Evolutionary conservation across 495 filamentous ascomycete species (phyloP).

Genomic region (Ascobolus immersus): DNA sequence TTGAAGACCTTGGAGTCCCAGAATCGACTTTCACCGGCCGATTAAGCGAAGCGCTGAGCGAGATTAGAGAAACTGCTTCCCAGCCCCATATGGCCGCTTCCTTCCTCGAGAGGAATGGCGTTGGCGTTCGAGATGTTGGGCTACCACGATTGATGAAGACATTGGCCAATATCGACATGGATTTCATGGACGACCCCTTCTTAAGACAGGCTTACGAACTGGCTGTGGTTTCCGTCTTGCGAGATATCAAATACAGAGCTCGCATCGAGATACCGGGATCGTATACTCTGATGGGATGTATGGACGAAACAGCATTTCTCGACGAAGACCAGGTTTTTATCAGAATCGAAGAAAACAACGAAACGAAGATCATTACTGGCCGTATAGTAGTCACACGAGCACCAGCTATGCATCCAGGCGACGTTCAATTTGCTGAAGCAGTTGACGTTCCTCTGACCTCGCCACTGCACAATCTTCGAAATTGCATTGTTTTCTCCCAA

Average conservation of each 20-base stretch:
- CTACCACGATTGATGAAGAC: constrained; percentile 33
- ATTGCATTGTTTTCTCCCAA: constrained; percentile 56
- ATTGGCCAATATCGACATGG: constrained; percentile 25
- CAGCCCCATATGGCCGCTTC: constrained; percentile 22
- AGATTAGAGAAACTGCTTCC: constrained; percentile 29
- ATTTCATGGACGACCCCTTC: constrained; percentile 40
- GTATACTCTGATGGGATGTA: constrained; percentile 47
- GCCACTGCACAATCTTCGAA: constrained; percentile 31
- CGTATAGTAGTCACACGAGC: constrained; percentile 37
- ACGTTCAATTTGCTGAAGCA: constrained; percentile 38
- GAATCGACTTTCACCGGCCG: constrained; percentile 31
- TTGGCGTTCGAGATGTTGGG: constrained; percentile 25
- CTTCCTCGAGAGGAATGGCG: constrained; percentile 32
- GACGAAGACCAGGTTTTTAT: constrained; percentile 41
- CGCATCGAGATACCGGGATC: constrained; percentile 45
- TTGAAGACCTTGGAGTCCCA: constrained; percentile 43
- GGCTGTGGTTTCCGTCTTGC: constrained; percentile 34
- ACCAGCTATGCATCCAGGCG: constrained; percentile 56
- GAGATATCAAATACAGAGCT: constrained; percentile 47
- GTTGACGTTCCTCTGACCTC: constrained; percentile 28
- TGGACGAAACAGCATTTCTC: constrained; percentile 54
- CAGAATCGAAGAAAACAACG: constrained; percentile 20
- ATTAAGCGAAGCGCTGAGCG: constrained; percentile 30
- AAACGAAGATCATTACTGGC: constrained; percentile 10
- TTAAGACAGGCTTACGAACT: constrained; percentile 38